These are phyloP conservation scores for Lachnellula suecica DNA, from an alignment of 2,329 filamentous ascomycete genomes.

Conservation along the genomic window DNA sequence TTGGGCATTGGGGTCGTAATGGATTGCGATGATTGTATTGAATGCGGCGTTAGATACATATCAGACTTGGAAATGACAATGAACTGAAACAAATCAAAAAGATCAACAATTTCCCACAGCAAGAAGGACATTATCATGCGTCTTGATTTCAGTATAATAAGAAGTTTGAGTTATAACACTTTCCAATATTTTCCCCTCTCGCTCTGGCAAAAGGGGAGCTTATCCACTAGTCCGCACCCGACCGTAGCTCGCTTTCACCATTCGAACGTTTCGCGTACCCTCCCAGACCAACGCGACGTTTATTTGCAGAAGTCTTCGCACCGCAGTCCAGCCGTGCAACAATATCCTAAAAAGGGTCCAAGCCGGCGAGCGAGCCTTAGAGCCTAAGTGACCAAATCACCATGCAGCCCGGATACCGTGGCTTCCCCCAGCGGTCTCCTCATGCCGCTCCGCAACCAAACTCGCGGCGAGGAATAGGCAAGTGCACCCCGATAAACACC, in stretches of 20 bases:
- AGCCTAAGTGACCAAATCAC: conserved; percentile 12
- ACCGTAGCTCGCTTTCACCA: background rate
- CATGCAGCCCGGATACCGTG: conserved; percentile 33
- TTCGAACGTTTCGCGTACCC: background rate
- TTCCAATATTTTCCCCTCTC: background rate
- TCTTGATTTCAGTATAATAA: too few species aligned
- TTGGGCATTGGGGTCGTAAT: conserved; percentile 23
- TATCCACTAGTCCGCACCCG: background rate
- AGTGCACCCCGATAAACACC: conserved; percentile 19
- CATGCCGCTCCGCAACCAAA: conserved; percentile 24
- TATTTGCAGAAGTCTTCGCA: background rate
- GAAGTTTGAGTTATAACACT: too few species aligned
- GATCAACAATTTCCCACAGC: too few species aligned
- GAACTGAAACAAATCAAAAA: background rate
- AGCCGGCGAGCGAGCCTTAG: background rate
- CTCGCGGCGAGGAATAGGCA: conserved; percentile 35
- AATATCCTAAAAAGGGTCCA: background rate
- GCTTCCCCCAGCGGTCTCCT: conserved; percentile 31
- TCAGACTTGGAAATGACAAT: background rate
- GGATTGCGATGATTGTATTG: conserved; percentile 20
- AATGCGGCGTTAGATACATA: conserved; percentile 21
- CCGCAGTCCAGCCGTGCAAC: background rate
- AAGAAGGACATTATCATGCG: too few species aligned
- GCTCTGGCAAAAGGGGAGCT: background rate
- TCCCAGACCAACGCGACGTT: background rate